phyloP scores from a whole-genome alignment of 2,329 filamentous ascomycete species.

The Neonectria hederae region DNA sequence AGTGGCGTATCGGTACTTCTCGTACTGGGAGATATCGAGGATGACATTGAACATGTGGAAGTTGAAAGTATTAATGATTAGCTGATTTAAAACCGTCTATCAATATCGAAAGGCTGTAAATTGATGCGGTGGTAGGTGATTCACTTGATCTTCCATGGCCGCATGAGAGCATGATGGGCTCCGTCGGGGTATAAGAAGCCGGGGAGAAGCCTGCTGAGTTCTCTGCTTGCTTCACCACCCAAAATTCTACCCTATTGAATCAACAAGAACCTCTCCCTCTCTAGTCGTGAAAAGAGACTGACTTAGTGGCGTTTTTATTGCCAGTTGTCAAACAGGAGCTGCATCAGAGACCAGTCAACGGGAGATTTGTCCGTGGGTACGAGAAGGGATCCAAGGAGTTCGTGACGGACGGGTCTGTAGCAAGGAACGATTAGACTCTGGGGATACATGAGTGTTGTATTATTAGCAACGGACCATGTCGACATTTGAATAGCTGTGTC shows the following conservation, averaged over 20 bases:
- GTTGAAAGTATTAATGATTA: no score
- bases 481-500: not conserved
- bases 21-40: no score
- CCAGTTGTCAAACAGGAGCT: not conserved
- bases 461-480: no score
- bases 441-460: not conserved
- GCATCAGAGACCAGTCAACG: not conserved
- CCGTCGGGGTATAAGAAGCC: not conserved
- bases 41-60: no score
- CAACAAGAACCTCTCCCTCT: not conserved
- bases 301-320: not conserved
- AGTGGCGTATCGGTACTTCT: no score
- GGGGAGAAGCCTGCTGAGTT: not conserved
- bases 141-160: no score
- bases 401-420: not conserved
- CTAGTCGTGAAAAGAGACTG: not conserved
- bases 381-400: not conserved
- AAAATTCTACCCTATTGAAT: no score
- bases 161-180: not conserved
- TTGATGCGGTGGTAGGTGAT: no score
- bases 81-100: no score
- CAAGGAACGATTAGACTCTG: not conserved
- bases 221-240: not conserved
- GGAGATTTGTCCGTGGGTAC: not conserved
- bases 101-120: no score